Percentiles rank a stretch among this genome's conserved stretches.
Conservation (phyloP, 176 grass and related monocot species). For the Carex scoparia region DNA sequence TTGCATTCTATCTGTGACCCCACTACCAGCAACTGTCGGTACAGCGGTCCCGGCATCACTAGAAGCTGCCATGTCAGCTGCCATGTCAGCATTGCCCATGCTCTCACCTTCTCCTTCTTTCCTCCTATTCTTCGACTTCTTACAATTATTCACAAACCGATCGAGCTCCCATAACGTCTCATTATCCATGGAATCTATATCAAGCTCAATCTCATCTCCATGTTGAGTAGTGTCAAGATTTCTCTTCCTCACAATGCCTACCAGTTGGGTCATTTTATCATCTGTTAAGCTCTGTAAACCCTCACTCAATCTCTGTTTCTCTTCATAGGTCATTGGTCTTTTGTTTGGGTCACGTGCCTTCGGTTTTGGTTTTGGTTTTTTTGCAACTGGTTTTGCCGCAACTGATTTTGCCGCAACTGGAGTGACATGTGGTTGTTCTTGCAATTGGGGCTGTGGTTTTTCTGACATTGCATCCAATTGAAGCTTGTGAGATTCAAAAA, state of each 20-base stretch:
- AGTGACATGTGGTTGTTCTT: not conserved
- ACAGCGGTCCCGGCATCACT: conserved; percentile 25
- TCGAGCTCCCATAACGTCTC: conserved; percentile 95
- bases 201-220: conserved; percentile 89
- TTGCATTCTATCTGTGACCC: conserved; percentile 13
- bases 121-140: conserved; percentile 67
- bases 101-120: conserved; percentile 20
- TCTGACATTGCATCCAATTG: conserved; percentile 33
- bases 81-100: not conserved
- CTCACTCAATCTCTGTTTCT: conserved; percentile 73
- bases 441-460: not conserved
- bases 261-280: conserved; percentile 76
- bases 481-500: conserved; percentile 40
- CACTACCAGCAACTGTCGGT: conserved; percentile 16
- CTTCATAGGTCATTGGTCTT: conserved; percentile 74
- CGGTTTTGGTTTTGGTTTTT: conserved; percentile 47
- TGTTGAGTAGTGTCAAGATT: conserved; percentile 44
- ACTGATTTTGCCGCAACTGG: not conserved
- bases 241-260: conserved; percentile 80
- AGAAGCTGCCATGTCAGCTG: conserved; percentile 13
- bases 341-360: conserved; percentile 81
- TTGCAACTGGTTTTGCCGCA: conserved; percentile 13
- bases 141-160: conserved; percentile 79
- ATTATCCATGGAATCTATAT: conserved; percentile 70
- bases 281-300: conserved; percentile 62